Evolutionary conservation across 2,329 filamentous ascomycete species (phyloP).

Genomic region (Cladobotryum mycophilum): DNA sequence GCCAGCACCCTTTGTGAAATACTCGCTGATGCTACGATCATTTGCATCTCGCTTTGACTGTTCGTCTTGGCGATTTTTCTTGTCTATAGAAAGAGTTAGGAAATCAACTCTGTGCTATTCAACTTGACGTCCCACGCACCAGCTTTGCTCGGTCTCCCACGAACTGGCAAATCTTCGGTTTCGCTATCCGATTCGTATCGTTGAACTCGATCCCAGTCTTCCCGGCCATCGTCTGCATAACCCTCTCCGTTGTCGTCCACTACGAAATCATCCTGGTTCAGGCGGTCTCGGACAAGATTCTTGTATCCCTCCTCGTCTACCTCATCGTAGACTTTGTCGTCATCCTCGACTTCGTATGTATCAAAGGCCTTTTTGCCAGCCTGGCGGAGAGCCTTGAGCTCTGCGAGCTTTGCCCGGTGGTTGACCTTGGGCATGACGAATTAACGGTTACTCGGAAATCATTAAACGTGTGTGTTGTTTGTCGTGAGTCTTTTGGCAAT

Average conservation of each 20-base stretch:
- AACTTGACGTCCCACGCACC: slow-evolving; percentile 33
- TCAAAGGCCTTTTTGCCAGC: slow-evolving; percentile 88
- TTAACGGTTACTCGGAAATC: not conserved
- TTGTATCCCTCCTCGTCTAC: slow-evolving; percentile 97
- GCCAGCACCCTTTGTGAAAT: slow-evolving; percentile 73
- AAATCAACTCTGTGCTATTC: not conserved
- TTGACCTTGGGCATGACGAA: slow-evolving; percentile 32
- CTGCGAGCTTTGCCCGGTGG: slow-evolving; percentile 55
- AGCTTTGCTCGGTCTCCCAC: slow-evolving; percentile 45
- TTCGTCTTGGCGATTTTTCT: slow-evolving; percentile 83
- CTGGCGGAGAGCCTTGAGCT: slow-evolving; percentile 76
- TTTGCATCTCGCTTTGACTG: slow-evolving; percentile 78
- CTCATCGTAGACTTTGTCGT: slow-evolving; percentile 83
- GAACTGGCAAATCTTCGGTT: slow-evolving; percentile 26
- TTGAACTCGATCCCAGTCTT: slow-evolving; percentile 79
- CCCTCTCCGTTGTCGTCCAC: slow-evolving; percentile 97
- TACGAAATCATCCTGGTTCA: slow-evolving; percentile 95
- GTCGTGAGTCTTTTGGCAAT: not conserved
- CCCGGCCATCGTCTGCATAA: slow-evolving; percentile 91
- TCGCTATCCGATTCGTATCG: slow-evolving; percentile 72
- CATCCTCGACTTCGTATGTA: slow-evolving; percentile 79
- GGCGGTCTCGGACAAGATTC: slow-evolving; percentile 80
- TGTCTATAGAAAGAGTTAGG: slow-evolving; percentile 48
- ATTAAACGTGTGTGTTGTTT: not conserved
- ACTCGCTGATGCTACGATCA: slow-evolving; percentile 88